Base-by-base conservation (phyloP, 139 green algal species). In the Volvox reticuliferus region DNA sequence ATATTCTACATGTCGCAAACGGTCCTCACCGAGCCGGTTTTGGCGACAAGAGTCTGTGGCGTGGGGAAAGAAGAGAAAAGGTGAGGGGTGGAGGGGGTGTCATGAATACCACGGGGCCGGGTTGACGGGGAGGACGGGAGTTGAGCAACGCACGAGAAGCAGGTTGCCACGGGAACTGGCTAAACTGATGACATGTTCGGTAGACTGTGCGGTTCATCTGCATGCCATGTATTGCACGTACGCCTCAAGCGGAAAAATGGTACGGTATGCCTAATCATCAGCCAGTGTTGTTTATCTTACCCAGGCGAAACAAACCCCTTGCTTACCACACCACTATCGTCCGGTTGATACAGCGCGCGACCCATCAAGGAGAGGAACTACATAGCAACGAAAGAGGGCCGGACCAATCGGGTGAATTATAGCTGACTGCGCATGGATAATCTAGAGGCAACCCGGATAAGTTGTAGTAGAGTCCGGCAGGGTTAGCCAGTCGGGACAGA, bases 351-450 rank as follows among this genome's bases (percentile, higher is more conserved):
- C 13, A 90, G 17, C 0, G 86, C 86, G 5, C 86, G 86, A 30
- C 73, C 86, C 86, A 90, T 90, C 26, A 90, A 33, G 19, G 50
- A 78, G 12, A 77, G 50, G 55, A 90, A 90, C 86, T 90, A 50
- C 82, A 12, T 2, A 30, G 24, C 65, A 73, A 12, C 21, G 24
- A 28, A 73, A 73, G 65, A 73, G 65, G 24, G 65, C 21, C 5
- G 65, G 65, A 12, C 65, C 65, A 16, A 55, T 55, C 44, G 44
- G 44, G 44, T 55, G 44, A 55, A 55, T 5, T 9, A 55, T 5
- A 55, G 9, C 5, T 55, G 44, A 55, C 44, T 14, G 44, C 9
- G 44, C 44, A 55, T 55, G 44, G 44, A 5, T 55, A 55, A 55
- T 14, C 5, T 55, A 55, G 44, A 55, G 9, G 5, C 44, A 55